Percentiles rank a stretch among this genome's conserved stretches.
phyloP scores from a whole-genome alignment of 805 yeast genomes.

The Priceomyces medius region DNA sequence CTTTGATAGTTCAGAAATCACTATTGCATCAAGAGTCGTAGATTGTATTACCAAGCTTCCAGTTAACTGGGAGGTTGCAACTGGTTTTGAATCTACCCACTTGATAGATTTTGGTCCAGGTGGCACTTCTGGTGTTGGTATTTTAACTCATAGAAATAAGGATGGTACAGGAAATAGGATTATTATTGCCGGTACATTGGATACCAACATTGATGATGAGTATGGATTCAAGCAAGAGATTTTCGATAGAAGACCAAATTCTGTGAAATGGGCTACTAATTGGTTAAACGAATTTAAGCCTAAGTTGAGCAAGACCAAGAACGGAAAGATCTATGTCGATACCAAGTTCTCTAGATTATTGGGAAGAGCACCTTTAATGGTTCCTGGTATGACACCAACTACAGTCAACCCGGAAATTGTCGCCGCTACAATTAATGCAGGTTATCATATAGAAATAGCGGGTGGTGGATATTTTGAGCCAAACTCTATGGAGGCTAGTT shows the following conservation, averaged over 20 bases:
- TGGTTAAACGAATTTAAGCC: constrained; percentile 92
- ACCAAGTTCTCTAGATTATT: constrained; percentile 90
- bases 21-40: constrained; percentile 67
- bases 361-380: constrained; percentile 94
- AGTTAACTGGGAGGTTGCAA: constrained; percentile 93
- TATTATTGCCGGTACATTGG: constrained; percentile 90
- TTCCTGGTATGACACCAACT: constrained; percentile 99
- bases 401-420: constrained; percentile 94
- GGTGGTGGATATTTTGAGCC: constrained; percentile 98
- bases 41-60: constrained; percentile 84
- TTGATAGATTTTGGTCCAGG: constrained; percentile 98
- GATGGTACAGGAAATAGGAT: constrained; percentile 98
- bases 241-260: constrained; percentile 64
- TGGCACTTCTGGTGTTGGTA: constrained; percentile 95
- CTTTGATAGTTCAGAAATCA: constrained; percentile 35
- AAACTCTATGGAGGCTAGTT: constrained; percentile 66
- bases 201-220: constrained; percentile 68
- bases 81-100: constrained; percentile 79
- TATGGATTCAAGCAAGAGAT: constrained; percentile 95
- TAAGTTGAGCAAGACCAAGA: constrained; percentile 68
- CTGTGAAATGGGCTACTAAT: constrained; percentile 80
- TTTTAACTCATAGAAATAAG: constrained; percentile 92
- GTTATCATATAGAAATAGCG: constrained; percentile 95
- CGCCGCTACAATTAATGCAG: constrained; percentile 91
- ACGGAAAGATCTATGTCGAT: constrained; percentile 79